phyloP scores from a whole-genome alignment of 2,329 filamentous ascomycete genomes.

The Pyrenophora seminiperda region DNA sequence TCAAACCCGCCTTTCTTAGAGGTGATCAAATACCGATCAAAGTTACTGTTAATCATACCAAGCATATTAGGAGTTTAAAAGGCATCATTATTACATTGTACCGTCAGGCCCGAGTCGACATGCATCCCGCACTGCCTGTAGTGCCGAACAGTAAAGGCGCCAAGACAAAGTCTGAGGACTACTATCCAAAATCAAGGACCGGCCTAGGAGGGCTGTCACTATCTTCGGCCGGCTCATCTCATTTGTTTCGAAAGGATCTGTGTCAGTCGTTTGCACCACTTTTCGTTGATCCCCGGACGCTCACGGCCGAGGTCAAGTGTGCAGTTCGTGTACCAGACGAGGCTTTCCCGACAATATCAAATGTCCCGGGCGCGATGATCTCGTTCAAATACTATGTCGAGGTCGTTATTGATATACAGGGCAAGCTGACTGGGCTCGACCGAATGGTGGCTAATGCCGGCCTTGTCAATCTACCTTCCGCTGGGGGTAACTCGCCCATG shows the following conservation, averaged over 20 bases:
- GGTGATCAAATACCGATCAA: constrained; percentile 82
- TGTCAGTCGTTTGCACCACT: constrained; percentile 87
- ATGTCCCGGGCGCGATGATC: constrained; percentile 90
- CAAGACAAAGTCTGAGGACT: constrained; percentile 77
- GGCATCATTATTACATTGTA: constrained; percentile 93
- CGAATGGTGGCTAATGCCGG: constrained; percentile 63
- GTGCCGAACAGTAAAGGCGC: constrained; percentile 68
- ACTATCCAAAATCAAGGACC: constrained; percentile 84
- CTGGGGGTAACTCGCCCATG: constrained; percentile 48
- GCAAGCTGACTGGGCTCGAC: constrained; percentile 78
- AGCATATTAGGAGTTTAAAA: constrained; percentile 85
- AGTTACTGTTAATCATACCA: constrained; percentile 84
- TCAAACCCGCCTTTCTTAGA: constrained; percentile 81
- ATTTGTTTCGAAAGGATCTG: constrained; percentile 94
- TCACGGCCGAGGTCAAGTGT: constrained; percentile 80
- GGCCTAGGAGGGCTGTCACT: constrained; percentile 85
- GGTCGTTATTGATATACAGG: constrained; percentile 88
- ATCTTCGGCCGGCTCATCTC: constrained; percentile 82
- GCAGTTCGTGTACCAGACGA: constrained; percentile 87
- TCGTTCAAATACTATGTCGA: constrained; percentile 94
- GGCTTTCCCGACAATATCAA: constrained; percentile 86
- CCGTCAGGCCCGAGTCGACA: constrained; percentile 87
- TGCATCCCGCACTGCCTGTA: constrained; percentile 67
- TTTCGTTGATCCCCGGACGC: constrained; percentile 79
- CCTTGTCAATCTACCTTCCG: constrained; percentile 54